Percentiles rank a stretch among this genome's conserved stretches.
phyloP scores from a whole-genome alignment of 2,329 filamentous ascomycete species.

The Sporothrix curviconia region DNA sequence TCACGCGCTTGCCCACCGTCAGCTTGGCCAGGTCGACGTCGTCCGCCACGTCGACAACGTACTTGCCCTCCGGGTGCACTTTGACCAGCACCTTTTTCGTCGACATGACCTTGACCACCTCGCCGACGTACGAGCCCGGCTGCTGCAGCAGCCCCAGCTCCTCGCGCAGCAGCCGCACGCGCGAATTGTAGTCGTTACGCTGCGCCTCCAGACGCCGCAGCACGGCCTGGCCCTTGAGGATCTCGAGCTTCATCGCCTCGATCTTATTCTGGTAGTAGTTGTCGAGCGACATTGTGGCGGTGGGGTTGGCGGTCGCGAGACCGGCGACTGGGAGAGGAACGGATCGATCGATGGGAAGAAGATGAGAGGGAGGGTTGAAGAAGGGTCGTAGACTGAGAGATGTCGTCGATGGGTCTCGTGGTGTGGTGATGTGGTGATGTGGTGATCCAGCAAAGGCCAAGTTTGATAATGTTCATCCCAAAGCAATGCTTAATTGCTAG shows the following conservation, averaged over 20 bases:
- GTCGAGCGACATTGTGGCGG: slow-evolving; percentile 77
- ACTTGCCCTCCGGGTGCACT: slow-evolving; percentile 99
- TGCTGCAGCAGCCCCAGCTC: slow-evolving; percentile 94
- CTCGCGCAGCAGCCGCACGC: slow-evolving; percentile 88
- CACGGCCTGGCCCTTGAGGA: slow-evolving; percentile 95
- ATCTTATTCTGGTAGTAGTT: slow-evolving; percentile 99
- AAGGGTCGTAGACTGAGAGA: not conserved
- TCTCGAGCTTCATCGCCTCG: slow-evolving; percentile 99
- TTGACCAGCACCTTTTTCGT: slow-evolving; percentile 99
- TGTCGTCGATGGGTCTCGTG: not conserved
- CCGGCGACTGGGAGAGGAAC: not conserved
- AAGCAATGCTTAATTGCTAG: too few species aligned
- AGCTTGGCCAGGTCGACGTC: slow-evolving; percentile 92
- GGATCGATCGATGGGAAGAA: not conserved
- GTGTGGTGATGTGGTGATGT: too few species aligned
- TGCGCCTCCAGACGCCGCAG: slow-evolving; percentile 93
- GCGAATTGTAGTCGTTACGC: slow-evolving; percentile 98
- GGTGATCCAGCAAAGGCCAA: too few species aligned
- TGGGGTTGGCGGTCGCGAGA: not conserved
- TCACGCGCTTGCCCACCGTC: slow-evolving; percentile 94
- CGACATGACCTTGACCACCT: slow-evolving; percentile 99
- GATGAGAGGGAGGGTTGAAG: not conserved
- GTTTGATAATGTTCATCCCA: too few species aligned
- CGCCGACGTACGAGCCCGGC: slow-evolving; percentile 94
- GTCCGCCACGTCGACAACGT: slow-evolving; percentile 94